Evolutionary conservation across 495 filamentous ascomycete species (phyloP).

Genomic region (Wilcoxina mikolae): DNA sequence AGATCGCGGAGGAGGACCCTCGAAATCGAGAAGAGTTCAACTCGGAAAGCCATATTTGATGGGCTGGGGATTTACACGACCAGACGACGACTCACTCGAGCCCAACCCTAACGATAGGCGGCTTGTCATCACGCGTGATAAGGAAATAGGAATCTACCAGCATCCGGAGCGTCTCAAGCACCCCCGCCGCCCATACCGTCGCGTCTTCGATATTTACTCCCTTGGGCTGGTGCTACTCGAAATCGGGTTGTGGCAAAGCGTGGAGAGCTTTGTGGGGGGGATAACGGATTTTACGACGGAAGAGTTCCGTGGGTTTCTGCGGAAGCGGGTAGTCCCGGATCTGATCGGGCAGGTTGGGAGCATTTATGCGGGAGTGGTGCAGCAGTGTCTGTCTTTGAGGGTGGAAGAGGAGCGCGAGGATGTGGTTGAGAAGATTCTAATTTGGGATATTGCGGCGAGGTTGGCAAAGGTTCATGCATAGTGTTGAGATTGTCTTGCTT

Average conservation of each 20-base stretch:
- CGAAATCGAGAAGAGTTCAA: constrained; percentile 10
- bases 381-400: background rate
- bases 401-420: background rate
- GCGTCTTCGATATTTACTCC: constrained; percentile 32
- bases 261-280: background rate
- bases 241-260: constrained; percentile 29
- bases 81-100: constrained; percentile 10
- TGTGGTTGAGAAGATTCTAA: background rate
- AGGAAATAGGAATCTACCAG: constrained; percentile 31
- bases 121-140: too few relatives aligned
- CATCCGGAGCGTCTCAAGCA: constrained; percentile 37
- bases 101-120: background rate
- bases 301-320: background rate
- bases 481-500: background rate
- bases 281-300: background rate
- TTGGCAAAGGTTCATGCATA: background rate
- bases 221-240: constrained; percentile 33
- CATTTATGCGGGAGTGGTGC: constrained; percentile 1
- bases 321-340: background rate
- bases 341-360: background rate
- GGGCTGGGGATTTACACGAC: constrained; percentile 18
- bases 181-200: background rate
- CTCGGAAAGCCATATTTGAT: constrained; percentile 17
- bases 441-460: background rate
- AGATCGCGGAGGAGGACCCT: background rate